Conservation (phyloP, 495 filamentous ascomycete species). For the Pyrenula aspistea region DNA sequence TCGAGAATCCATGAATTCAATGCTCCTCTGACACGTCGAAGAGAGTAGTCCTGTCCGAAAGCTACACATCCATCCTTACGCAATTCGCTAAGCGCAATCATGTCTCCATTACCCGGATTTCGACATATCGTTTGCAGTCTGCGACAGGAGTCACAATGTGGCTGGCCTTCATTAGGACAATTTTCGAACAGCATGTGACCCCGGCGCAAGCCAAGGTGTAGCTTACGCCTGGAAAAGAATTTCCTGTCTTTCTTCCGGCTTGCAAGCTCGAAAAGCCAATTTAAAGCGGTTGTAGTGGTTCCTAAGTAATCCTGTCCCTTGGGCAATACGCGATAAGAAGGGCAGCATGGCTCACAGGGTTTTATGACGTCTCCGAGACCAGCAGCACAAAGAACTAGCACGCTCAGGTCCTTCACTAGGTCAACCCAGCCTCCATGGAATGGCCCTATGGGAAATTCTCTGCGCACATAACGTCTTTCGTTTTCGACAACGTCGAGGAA, state of each 20-base stretch:
- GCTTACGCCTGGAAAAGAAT: neutral
- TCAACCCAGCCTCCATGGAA: slow-evolving; percentile 10
- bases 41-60: neutral
- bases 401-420: slow-evolving; percentile 11
- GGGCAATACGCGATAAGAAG: neutral
- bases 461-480: slow-evolving; percentile 1
- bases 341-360: slow-evolving; percentile 1
- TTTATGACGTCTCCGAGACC: slow-evolving; percentile 12
- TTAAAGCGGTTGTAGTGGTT: neutral
- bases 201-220: neutral
- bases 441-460: slow-evolving; percentile 1
- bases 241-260: neutral
- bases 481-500: slow-evolving; percentile 11
- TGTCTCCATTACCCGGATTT: neutral
- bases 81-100: neutral
- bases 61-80: neutral
- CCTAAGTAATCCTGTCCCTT: neutral
- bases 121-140: neutral
- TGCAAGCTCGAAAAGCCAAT: neutral
- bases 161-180: neutral
- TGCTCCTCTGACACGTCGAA: too few relatives aligned
- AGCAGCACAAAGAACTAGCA: slow-evolving; percentile 11
- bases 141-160: neutral
- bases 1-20: too few relatives aligned
- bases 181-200: neutral